Percentiles rank a stretch among this genome's conserved stretches.
Conservation (phyloP, 2,329 filamentous ascomycete genomes). For the Lachnellula hyalina region DNA sequence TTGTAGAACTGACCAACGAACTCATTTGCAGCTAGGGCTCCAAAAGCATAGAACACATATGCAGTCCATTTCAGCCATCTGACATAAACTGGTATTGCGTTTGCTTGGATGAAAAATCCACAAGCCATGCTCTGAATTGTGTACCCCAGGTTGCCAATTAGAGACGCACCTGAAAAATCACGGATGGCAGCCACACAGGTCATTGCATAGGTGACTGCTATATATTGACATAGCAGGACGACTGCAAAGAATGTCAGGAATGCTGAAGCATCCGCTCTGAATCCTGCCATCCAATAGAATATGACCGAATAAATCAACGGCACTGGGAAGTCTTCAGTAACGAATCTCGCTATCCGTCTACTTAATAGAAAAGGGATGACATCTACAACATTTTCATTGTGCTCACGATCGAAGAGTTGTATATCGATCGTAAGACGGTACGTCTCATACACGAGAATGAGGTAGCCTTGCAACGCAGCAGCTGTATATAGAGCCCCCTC, state of each 20-base stretch:
- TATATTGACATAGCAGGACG: conserved; percentile 65
- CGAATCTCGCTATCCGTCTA: conserved; percentile 60
- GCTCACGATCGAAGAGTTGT: conserved; percentile 69
- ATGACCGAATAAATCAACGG: conserved; percentile 66
- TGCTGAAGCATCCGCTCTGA: conserved; percentile 55
- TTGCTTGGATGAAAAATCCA: conserved; percentile 70
- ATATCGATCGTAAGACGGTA: conserved; percentile 73
- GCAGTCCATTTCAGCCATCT: conserved; percentile 69
- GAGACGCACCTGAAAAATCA: conserved; percentile 63
- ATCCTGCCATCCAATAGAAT: conserved; percentile 74
- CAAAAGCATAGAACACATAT: conserved; percentile 65
- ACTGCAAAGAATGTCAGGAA: conserved; percentile 71
- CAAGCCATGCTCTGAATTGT: conserved; percentile 71
- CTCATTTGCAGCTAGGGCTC: conserved; percentile 67
- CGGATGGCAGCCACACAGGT: conserved; percentile 60
- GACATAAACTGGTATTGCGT: conserved; percentile 71
- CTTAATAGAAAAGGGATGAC: conserved; percentile 66
- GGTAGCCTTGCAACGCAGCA: conserved; percentile 67
- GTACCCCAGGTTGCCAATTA: conserved; percentile 68
- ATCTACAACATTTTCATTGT: conserved; percentile 65
- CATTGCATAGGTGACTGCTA: conserved; percentile 66
- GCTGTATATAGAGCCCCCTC: conserved; percentile 69
- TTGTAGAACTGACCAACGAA: conserved; percentile 68
- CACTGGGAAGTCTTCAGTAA: conserved; percentile 68
- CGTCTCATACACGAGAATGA: conserved; percentile 70